Conservation (phyloP, 2,329 filamentous ascomycete genomes). For the Calonectria montana region DNA sequence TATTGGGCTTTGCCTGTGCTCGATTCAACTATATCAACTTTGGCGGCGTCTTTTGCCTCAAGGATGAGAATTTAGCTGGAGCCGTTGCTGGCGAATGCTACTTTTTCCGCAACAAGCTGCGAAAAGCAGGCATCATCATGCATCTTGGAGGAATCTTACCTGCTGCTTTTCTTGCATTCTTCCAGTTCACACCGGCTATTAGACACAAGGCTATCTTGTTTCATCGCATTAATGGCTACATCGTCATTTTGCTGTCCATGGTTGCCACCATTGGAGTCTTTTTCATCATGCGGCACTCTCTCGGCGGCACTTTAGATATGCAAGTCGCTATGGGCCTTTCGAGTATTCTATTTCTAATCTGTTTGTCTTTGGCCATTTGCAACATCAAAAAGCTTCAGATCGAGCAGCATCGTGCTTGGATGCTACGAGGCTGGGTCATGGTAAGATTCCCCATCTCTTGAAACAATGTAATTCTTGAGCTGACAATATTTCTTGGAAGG, state of each 20-base stretch:
- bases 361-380: constrained; percentile 59
- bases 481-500: background rate
- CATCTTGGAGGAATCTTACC: constrained; percentile 59
- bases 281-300: constrained; percentile 62
- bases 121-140: constrained; percentile 52
- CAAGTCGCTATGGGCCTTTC: constrained; percentile 57
- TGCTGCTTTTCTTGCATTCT: constrained; percentile 53
- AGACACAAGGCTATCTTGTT: constrained; percentile 61
- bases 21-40: background rate
- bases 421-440: constrained; percentile 57
- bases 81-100: constrained; percentile 5
- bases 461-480: background rate
- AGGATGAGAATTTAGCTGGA: background rate
- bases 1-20: background rate
- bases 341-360: constrained; percentile 55
- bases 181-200: constrained; percentile 61
- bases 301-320: constrained; percentile 64
- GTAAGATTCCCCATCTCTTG: background rate
- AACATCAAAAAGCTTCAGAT: constrained; percentile 71
- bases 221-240: constrained; percentile 72
- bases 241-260: constrained; percentile 60
- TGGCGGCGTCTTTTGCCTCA: background rate
- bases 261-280: constrained; percentile 60
- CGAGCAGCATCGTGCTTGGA: constrained; percentile 72
- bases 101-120: background rate